Base-by-base conservation (phyloP, 2,329 filamentous ascomycete genomes). In the Albifimbria verrucaria region DNA sequence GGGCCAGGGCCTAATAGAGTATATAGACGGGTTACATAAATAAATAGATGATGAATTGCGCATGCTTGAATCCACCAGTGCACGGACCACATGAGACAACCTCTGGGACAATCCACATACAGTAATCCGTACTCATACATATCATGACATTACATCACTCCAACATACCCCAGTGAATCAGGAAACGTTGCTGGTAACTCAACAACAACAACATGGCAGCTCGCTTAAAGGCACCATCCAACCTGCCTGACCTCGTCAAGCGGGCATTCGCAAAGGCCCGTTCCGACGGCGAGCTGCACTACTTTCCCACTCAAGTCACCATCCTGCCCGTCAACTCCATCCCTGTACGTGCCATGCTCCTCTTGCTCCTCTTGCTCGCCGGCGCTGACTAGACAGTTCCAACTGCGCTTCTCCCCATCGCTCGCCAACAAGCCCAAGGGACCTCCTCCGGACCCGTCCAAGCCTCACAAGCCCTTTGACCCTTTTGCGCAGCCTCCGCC, bases 351-450 rank as follows among this genome's bases (percentile, higher is more conserved):
- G n/a, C 21, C 11, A 7, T 32, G 26, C n/a, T n/a, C n/a, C n/a
- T n/a, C n/a, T n/a, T n/a, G n/a, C n/a, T n/a, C n/a, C n/a, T n/a
- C n/a, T n/a, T n/a, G n/a, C n/a, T n/a, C n/a, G n/a, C n/a, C n/a
- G n/a, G n/a, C n/a, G n/a, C n/a, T n/a, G n/a, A n/a, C n/a, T n/a
- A n/a, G n/a, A n/a, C 57, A 89, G 86, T 89, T 90, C 64, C 88
- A 91, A 70, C 73, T 91, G 2, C 85, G 87, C 49, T 90, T 83
- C 73, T 87, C 86, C 9, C 86, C 86, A 0, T 72, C 86, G 0
- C 76, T 91, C 4, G 85, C 85, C 47, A 82, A 81, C 62, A 90
- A 90, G 63, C 86, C 87, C 4, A 82, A 78, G 61, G 72, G 61
- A 3, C 64, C 68, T 75, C 60, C 78, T 2, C 51, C 60, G 15